Percentiles rank a stretch among this genome's conserved stretches.
These are phyloP conservation scores for Amphicarpaea edgeworthii DNA, from an alignment of 306 rosid genomes.

Conservation along the genomic window DNA sequence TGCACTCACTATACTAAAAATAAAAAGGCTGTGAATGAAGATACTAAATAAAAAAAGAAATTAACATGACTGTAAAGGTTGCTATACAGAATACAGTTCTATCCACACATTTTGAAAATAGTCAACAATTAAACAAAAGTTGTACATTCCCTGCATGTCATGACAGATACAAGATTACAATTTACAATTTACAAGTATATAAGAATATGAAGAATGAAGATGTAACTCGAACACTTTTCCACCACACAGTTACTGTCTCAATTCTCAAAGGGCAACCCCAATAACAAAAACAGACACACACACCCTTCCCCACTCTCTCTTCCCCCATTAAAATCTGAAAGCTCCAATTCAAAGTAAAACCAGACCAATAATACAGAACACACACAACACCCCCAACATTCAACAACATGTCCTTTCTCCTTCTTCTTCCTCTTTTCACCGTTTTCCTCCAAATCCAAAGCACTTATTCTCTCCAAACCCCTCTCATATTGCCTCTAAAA, in stretches of 20 bases:
- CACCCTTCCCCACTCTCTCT: no score
- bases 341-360: constrained; percentile 3
- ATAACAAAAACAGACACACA: neutral
- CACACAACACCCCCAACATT: neutral
- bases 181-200: constrained; percentile 31
- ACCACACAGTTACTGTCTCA: constrained; percentile 25
- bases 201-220: constrained; percentile 1
- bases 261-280: constrained; percentile 33
- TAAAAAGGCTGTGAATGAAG: neutral
- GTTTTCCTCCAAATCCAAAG: constrained; percentile 35
- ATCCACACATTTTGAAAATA: constrained; percentile 37
- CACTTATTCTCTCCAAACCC: neutral
- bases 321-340: neutral
- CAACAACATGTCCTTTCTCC: constrained; percentile 40
- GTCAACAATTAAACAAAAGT: constrained; percentile 31
- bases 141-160: constrained; percentile 30
- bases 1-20: neutral
- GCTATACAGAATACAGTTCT: no score
- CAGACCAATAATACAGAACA: constrained; percentile 26
- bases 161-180: no score
- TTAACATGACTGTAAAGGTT: constrained; percentile 26
- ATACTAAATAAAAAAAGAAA: neutral
- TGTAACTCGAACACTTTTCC: neutral
- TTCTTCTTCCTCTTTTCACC: constrained; percentile 30
- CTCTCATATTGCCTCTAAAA: constrained; percentile 63